Base-by-base conservation (phyloP, 2,329 filamentous ascomycete genomes). In the Dendrostoma leiphaemia region DNA sequence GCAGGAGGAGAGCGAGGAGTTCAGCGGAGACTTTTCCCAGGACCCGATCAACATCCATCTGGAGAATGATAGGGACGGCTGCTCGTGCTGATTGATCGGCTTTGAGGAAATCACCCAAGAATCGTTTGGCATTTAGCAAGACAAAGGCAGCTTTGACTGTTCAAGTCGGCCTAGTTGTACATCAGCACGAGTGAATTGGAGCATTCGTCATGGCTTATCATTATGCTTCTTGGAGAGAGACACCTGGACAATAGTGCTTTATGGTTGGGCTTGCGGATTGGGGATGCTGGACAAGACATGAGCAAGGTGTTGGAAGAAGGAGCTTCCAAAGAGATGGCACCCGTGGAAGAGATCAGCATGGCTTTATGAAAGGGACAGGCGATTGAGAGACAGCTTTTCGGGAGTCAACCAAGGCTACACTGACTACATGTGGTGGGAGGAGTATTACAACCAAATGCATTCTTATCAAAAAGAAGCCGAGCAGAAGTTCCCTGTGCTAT, bases 21-120 rank as follows among this genome's bases (percentile, higher is more conserved):
- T 95, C 74, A 95, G 89, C 71, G 91, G 91, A 57, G 94, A 97
- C 71, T 99, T 96, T 78, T 55, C 52, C 37, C 91, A 91, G 66
- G 94, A 97, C 70, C 93, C 93, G 48, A 97, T 99, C 75, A 96
- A 96, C 72, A 97, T 99, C 71, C 91, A 96, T 74, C 89, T 97
- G 63, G 92, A 96, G 74, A 91, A 91, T 71, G 90, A 95, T 65
- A 86, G 90, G 65, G 91, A 96, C 67, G 91, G 92, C 54, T 99
- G 94, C 74, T 86, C 92, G 65, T 99, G 94, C 78, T 99, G 81
- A 81, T 48, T 37, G 23, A 7, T 31, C 3, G 26, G 35, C 8
- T 10, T 10, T 24, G 23, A 15, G n/a, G 40, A 23, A 7, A 10
- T 24, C 24, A 21, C 4, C 13, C 26, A 32, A 21, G 35, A 28